Conservation (phyloP, 2,329 filamentous ascomycete species). For the Sphaerostilbella broomeana region DNA sequence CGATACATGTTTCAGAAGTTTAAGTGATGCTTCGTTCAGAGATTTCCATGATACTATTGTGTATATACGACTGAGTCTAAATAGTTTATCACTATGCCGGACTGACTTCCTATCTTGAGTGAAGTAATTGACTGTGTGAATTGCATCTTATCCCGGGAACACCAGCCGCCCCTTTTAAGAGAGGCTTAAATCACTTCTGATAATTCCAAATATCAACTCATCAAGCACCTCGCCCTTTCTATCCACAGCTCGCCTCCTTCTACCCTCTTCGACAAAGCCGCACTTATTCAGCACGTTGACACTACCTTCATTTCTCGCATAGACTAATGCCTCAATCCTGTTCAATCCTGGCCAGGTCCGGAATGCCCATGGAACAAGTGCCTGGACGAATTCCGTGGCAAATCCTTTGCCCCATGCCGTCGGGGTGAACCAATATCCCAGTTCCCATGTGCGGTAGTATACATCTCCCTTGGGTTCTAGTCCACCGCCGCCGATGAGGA, state of each 20-base stretch:
- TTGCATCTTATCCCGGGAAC: too few species aligned
- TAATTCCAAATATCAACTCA: constrained; percentile 1
- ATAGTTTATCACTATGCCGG: too few species aligned
- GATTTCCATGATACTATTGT: too few species aligned
- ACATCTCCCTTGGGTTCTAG: constrained; percentile 31
- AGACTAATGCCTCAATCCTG: constrained; percentile 7
- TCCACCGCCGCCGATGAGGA: constrained; percentile 36
- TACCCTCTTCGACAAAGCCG: constrained; percentile 5
- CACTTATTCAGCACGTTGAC: not conserved
- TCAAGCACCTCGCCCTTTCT: constrained; percentile 6
- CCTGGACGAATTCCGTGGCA: constrained; percentile 33
- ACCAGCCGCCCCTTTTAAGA: too few species aligned
- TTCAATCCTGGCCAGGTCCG: constrained; percentile 32
- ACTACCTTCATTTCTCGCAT: constrained; percentile 1
- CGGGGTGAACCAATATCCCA: constrained; percentile 43
- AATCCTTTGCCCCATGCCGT: constrained; percentile 40
- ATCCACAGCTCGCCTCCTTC: constrained; percentile 4
- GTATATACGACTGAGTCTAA: too few species aligned
- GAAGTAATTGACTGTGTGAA: too few species aligned
- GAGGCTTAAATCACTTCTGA: constrained; percentile 5
- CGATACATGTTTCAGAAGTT: too few species aligned
- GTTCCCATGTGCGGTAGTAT: constrained; percentile 37
- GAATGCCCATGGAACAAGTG: constrained; percentile 39
- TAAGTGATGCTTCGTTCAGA: too few species aligned
- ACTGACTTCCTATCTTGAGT: too few species aligned